Evolutionary conservation across 2,329 filamentous ascomycete species (phyloP).

Genomic region (Sporothrix variecibatus): DNA sequence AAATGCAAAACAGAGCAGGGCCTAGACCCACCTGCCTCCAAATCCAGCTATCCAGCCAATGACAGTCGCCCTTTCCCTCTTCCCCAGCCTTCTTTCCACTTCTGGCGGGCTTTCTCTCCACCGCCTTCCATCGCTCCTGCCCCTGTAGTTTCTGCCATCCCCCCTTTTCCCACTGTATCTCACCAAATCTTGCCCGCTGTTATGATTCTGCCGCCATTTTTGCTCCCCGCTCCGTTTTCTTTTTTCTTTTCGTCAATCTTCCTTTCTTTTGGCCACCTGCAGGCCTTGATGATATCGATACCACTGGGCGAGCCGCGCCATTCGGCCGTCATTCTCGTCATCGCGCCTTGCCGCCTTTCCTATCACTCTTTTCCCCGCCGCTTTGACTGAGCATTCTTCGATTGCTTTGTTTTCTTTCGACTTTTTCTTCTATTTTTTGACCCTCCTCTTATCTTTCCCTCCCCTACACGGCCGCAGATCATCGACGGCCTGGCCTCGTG

Average conservation of each 20-base stretch:
- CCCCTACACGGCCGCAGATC: not conserved
- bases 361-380: not conserved
- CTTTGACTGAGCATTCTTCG: not conserved
- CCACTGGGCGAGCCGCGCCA: conserved; percentile 24
- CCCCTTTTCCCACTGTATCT: not conserved
- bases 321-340: conserved; percentile 25
- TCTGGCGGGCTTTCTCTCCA: conserved; percentile 25
- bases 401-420: not conserved
- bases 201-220: conserved; percentile 6
- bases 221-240: not conserved
- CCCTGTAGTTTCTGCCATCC: not conserved
- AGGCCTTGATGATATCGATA: conserved; percentile 21
- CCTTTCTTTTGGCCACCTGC: conserved; percentile 16
- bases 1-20: conserved; percentile 20
- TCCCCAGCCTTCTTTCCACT: conserved; percentile 30
- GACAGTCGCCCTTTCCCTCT: conserved; percentile 9
- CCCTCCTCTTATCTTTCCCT: not conserved
- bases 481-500: not conserved
- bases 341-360: conserved; percentile 11
- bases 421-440: not conserved
- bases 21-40: not conserved
- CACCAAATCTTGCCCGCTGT: not conserved
- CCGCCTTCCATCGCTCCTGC: conserved; percentile 7
- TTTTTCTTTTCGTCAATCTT: conserved; percentile 3
- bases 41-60: conserved; percentile 22